A percentile compares a stretch with the other conserved stretches of the same genome.
These are phyloP conservation scores for Leucoagaricus sp. DNA, from an alignment of 1,284 basidiomycete genomes.

Conservation along the genomic window DNA sequence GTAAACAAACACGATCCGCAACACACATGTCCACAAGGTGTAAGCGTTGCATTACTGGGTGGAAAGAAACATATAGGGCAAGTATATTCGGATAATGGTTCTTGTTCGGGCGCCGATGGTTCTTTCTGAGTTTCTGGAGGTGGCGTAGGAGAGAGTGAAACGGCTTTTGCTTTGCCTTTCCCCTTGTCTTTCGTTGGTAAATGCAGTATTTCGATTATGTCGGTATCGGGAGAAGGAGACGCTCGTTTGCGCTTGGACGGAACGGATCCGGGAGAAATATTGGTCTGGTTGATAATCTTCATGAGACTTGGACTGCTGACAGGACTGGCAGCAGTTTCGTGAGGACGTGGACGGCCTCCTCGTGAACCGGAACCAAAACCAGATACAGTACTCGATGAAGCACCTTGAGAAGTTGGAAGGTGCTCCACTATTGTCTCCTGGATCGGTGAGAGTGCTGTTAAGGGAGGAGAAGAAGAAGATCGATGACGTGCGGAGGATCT, in stretches of 20 bases:
- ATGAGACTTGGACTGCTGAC: slow-evolving; percentile 5
- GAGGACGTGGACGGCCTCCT: background rate
- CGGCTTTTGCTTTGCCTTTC: slow-evolving; percentile 21
- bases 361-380: background rate
- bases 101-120: slow-evolving; percentile 21
- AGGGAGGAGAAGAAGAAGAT: slow-evolving; percentile 1
- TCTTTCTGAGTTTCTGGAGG: background rate
- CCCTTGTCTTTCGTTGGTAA: slow-evolving; percentile 6
- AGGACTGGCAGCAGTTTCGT: background rate
- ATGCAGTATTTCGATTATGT: slow-evolving; percentile 1
- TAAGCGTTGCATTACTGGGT: slow-evolving; percentile 72
- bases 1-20: slow-evolving; percentile 77
- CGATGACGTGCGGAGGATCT: background rate
- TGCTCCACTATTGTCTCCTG: background rate
- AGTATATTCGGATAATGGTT: slow-evolving; percentile 62
- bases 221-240: background rate
- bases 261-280: background rate
- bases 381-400: background rate
- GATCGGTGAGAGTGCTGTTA: background rate
- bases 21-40: slow-evolving; percentile 76
- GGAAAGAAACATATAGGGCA: slow-evolving; percentile 80
- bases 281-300: slow-evolving; percentile 9
- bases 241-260: background rate
- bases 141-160: background rate
- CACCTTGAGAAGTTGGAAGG: background rate